A percentile compares a stretch with the other conserved stretches of the same genome.
phyloP scores from a whole-genome alignment of 2,329 filamentous ascomycete species.

The Huntiella decipiens region DNA sequence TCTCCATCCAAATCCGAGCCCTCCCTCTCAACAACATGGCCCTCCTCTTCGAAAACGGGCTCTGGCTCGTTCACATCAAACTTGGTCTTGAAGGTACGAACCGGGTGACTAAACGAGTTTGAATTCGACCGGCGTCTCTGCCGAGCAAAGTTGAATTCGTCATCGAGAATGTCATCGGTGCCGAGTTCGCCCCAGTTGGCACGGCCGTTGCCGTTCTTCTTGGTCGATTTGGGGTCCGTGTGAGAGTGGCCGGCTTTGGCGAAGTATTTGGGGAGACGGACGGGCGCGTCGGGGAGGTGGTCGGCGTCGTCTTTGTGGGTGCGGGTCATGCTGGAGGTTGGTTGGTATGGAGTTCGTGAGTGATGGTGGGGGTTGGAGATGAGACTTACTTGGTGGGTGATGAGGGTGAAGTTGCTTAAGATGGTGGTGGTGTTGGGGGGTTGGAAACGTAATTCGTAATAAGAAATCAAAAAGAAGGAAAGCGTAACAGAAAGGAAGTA shows the following conservation, averaged over 20 bases:
- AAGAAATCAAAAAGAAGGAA: background rate
- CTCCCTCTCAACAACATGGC: slow-evolving; percentile 47
- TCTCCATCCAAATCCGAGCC: too few species aligned
- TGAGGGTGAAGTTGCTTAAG: background rate
- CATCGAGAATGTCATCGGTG: slow-evolving; percentile 67
- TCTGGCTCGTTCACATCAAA: slow-evolving; percentile 82
- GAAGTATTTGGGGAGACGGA: slow-evolving; percentile 73
- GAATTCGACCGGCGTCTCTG: slow-evolving; percentile 85
- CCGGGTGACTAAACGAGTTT: slow-evolving; percentile 49
- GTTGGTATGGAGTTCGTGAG: slow-evolving; percentile 7
- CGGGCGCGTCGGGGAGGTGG: slow-evolving; percentile 75
- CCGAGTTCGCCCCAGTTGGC: slow-evolving; percentile 82
- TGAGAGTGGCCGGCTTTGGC: slow-evolving; percentile 69
- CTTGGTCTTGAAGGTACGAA: slow-evolving; percentile 83
- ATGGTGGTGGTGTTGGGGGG: background rate
- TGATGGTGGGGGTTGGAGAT: slow-evolving; percentile 5
- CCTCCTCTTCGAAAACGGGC: slow-evolving; percentile 74
- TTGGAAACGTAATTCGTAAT: background rate
- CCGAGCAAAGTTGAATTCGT: slow-evolving; percentile 67
- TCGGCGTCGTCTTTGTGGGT: slow-evolving; percentile 50
- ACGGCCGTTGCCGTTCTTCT: slow-evolving; percentile 88
- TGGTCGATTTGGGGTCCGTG: slow-evolving; percentile 63
- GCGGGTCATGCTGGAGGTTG: slow-evolving; percentile 58
- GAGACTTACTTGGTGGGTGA: background rate
- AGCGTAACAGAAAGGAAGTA: background rate